Conservation (phyloP, 1,284 basidiomycete species). For the Leccinum solheimii region DNA sequence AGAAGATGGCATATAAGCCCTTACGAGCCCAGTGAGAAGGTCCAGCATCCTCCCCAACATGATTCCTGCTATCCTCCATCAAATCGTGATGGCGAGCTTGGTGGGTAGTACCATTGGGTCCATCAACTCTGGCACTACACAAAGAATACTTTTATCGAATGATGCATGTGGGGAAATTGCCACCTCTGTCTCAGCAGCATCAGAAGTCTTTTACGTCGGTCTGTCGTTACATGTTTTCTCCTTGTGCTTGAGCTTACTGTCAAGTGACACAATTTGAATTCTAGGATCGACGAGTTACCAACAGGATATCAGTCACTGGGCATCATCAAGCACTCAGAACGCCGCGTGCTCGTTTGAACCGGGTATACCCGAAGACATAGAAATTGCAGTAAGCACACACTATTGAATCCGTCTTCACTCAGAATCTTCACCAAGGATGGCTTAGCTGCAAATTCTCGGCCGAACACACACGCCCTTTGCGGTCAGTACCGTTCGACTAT, state of each 20-base stretch:
- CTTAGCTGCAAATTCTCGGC: conserved; percentile 14
- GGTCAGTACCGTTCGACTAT: neutral
- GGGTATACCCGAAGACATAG: neutral
- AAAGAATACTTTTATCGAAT: neutral
- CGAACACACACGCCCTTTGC: conserved; percentile 10
- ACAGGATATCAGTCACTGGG: conserved; percentile 46
- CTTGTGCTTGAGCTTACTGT: neutral
- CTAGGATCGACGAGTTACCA: neutral
- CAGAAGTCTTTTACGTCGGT: neutral
- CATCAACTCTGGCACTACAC: neutral
- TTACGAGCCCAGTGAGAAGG: neutral
- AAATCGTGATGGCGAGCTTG: neutral
- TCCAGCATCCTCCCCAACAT: neutral
- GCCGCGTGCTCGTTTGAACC: conserved; percentile 55
- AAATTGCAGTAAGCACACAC: neutral
- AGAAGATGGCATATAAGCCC: neutral
- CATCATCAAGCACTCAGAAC: conserved; percentile 37
- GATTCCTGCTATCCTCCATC: neutral
- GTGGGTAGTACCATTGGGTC: no score
- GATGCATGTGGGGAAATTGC: neutral
- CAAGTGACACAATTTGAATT: neutral
- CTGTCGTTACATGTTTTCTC: neutral
- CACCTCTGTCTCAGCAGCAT: neutral
- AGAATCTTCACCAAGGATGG: neutral
- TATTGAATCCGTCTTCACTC: conserved; percentile 37